Base-by-base conservation (phyloP, 371 early-diverging fungal species). In the Mucor circinelloides region DNA sequence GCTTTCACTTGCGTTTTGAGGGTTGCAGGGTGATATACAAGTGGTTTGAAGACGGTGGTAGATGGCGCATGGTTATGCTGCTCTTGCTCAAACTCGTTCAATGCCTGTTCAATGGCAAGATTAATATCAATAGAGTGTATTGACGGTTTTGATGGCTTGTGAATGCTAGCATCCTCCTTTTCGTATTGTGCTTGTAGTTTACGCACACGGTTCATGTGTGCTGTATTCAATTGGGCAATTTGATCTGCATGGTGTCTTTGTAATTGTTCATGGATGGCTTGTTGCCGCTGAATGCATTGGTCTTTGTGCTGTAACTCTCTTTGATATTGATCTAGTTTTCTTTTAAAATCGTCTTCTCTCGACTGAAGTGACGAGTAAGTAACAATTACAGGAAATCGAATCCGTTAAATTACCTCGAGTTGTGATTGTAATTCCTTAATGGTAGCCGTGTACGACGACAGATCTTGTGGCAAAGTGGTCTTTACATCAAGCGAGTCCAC, bases 11-110 rank as follows among this genome's bases (percentile, higher is more conserved):
- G 32, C 34, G 40, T 28, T 21, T 3, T 46, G 32, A 17, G 13
- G 17, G 12, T 12, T 19, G 34, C 9, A 52, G 31, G 15, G 34
- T 60, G 55, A 55, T 30, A 54, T 60, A n/a, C 42, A 12, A 58
- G 19, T 25, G 60, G 50, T 19, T 52, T 19, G 17, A n/a, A 38
- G 2, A 23, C 0, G 8, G 12, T 25, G 23, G 25, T 21, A 3
- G 23, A 23, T 30, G 61, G 58, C 1, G 62, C n/a, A 25, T 72
- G 69, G n/a, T 66, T 31, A 12, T 69, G 66, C 17, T 73, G 63
- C 10, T 69, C 66, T 50, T 73, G 70, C 25, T 73, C 73, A 46
- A 73, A 69, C 12, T 73, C 73, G 19, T 28, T 28, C 3, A 73
- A 36, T 10, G 61, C 52, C 31, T 56, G 57, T n/a, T 69, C 69